Percentiles rank a stretch among this genome's conserved stretches.
Evolutionary conservation across 306 rosid genomes (phyloP).

Genomic region (Boehmeria nivea): DNA sequence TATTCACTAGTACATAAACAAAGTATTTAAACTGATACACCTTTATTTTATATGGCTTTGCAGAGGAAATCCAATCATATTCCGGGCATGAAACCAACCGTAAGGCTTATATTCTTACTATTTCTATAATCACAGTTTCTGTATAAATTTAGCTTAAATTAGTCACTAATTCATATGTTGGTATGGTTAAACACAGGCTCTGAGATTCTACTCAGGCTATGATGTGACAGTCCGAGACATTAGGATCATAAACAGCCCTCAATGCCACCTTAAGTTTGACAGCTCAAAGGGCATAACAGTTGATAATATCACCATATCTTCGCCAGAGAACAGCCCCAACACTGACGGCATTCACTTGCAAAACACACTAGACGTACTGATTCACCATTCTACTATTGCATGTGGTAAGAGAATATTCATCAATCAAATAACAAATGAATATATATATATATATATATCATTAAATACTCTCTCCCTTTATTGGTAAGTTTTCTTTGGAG

Average conservation of each 20-base stretch:
- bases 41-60: conserved; percentile 3
- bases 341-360: conserved; percentile 97
- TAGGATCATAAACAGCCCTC: conserved; percentile 75
- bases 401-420: conserved; percentile 36
- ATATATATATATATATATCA: not conserved
- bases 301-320: conserved; percentile 59
- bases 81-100: conserved; percentile 70
- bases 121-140: too few relatives aligned
- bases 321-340: conserved; percentile 79
- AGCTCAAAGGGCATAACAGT: conserved; percentile 56
- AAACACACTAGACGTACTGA: conserved; percentile 73
- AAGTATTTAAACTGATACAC: not conserved
- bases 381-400: conserved; percentile 60
- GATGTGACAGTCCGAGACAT: conserved; percentile 52
- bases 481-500: not conserved
- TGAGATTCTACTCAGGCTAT: conserved; percentile 73
- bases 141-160: not conserved
- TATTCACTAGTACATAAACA: too few relatives aligned
- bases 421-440: not conserved
- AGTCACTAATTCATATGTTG: too few relatives aligned
- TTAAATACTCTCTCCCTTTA: not conserved
- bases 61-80: conserved; percentile 46
- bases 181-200: conserved; percentile 45
- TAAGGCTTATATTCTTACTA: conserved; percentile 33
- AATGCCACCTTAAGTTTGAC: conserved; percentile 89